phyloP scores from a whole-genome alignment of 495 filamentous ascomycete genomes.

The Cladorrhinum samala region DNA sequence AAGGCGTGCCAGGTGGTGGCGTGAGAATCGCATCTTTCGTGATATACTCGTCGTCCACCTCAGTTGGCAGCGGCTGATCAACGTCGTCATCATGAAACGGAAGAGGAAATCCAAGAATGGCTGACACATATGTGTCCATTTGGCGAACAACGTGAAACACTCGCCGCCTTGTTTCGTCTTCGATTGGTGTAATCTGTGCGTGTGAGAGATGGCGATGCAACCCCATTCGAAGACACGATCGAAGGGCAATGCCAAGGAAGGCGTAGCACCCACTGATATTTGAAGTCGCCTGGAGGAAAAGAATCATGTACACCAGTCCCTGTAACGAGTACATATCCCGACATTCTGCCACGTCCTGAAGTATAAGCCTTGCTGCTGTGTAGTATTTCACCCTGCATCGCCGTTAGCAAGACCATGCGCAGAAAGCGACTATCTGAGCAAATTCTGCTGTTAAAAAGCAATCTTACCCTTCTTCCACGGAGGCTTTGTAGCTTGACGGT shows the following conservation, averaged over 20 bases:
- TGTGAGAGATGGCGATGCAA: slow-evolving; percentile 71
- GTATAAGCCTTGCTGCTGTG: slow-evolving; percentile 60
- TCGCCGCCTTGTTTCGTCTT: slow-evolving; percentile 74
- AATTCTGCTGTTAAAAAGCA: slow-evolving; percentile 50
- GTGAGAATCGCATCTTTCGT: slow-evolving; percentile 66
- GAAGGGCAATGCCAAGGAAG: slow-evolving; percentile 82
- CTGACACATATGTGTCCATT: slow-evolving; percentile 91
- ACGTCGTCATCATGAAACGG: slow-evolving; percentile 84
- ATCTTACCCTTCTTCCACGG: slow-evolving; percentile 32
- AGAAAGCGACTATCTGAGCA: slow-evolving; percentile 43
- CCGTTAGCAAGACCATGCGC: slow-evolving; percentile 4
- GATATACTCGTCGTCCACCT: slow-evolving; percentile 90
- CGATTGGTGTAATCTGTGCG: slow-evolving; percentile 72
- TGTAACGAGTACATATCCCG: slow-evolving; percentile 81
- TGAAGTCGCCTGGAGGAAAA: slow-evolving; percentile 87
- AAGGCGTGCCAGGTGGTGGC: slow-evolving; percentile 68
- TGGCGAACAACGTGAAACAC: slow-evolving; percentile 89
- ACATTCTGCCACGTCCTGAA: slow-evolving; percentile 88
- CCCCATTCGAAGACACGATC: slow-evolving; percentile 79
- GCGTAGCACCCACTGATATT: slow-evolving; percentile 91
- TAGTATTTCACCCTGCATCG: slow-evolving; percentile 75
- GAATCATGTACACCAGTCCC: slow-evolving; percentile 82
- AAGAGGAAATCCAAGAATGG: slow-evolving; percentile 76
- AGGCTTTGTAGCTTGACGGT: slow-evolving; percentile 29
- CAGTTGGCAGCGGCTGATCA: slow-evolving; percentile 78